These are phyloP conservation scores for Eimeria falciformis DNA, from an alignment of 169 alveolate genomes.

Conservation along the genomic window DNA sequence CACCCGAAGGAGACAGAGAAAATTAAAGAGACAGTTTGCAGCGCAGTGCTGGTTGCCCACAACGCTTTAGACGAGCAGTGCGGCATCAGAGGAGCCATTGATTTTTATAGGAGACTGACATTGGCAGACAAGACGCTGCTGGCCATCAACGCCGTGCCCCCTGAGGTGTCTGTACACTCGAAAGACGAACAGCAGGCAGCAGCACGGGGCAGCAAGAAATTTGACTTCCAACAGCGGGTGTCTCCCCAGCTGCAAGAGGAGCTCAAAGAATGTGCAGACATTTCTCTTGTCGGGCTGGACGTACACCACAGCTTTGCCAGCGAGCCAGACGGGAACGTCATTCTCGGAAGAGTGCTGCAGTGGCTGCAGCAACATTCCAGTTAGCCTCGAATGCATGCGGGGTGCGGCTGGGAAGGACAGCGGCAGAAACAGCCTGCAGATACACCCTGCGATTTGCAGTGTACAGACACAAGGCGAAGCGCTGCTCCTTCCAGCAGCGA, in stretches of 20 bases:
- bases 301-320: slow-evolving; percentile 44
- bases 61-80: not conserved
- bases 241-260: not conserved
- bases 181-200: not conserved
- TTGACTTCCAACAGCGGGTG: not conserved
- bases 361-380: slow-evolving; percentile 64
- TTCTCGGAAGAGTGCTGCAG: slow-evolving; percentile 16
- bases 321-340: slow-evolving; percentile 17
- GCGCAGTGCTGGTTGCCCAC: not conserved
- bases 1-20: not conserved
- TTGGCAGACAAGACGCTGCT: not conserved
- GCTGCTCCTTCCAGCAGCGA: too few species aligned
- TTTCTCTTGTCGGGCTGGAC: slow-evolving; percentile 36
- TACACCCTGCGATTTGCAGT: too few species aligned
- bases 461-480: too few species aligned
- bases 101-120: not conserved
- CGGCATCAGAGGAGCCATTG: not conserved
- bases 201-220: not conserved
- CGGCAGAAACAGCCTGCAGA: too few species aligned
- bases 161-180: not conserved
- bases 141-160: not conserved
- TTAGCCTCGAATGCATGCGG: too few species aligned
- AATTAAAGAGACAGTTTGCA: not conserved
- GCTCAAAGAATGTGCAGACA: slow-evolving; percentile 35
- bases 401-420: too few species aligned